Evolutionary conservation across 805 yeast species (phyloP).

Genomic region (Metschnikowia borealis): DNA sequence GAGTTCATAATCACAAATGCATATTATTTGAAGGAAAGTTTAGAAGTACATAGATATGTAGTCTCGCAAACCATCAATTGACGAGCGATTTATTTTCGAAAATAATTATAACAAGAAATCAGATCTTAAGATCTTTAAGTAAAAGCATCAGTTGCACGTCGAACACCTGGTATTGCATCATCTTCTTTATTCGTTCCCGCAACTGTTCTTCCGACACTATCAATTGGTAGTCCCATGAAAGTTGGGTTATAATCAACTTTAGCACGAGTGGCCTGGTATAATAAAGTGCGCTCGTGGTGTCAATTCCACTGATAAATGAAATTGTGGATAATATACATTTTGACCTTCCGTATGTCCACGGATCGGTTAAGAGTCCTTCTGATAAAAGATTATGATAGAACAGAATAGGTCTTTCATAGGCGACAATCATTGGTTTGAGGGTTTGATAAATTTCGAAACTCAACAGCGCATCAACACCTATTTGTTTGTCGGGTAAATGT

Average conservation of each 20-base stretch:
- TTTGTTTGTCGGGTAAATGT: too few relatives aligned
- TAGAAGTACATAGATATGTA: background rate
- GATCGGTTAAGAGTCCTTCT: constrained; percentile 7
- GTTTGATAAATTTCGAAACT: background rate
- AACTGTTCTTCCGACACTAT: constrained; percentile 8
- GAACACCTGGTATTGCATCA: constrained; percentile 21
- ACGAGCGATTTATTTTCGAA: background rate
- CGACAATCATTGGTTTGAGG: background rate
- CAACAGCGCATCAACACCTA: too few relatives aligned
- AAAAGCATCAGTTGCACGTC: constrained; percentile 11
- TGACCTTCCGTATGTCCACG: constrained; percentile 19
- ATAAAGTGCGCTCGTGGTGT: constrained; percentile 3
- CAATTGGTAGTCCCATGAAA: constrained; percentile 9
- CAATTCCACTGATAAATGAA: constrained; percentile 12
- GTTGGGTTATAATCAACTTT: constrained; percentile 7
- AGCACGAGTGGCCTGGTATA: constrained; percentile 11
- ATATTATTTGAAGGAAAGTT: background rate
- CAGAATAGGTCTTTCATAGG: constrained; percentile 7
- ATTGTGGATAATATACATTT: constrained; percentile 19
- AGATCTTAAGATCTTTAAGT: constrained; percentile 5
- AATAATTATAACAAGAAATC: background rate
- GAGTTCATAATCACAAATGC: background rate
- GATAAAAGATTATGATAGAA: constrained; percentile 13
- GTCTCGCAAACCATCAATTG: background rate
- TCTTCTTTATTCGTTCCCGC: constrained; percentile 14